phyloP scores from a whole-genome alignment of 75 land plant species.

The Selaginella tamariscina region DNA sequence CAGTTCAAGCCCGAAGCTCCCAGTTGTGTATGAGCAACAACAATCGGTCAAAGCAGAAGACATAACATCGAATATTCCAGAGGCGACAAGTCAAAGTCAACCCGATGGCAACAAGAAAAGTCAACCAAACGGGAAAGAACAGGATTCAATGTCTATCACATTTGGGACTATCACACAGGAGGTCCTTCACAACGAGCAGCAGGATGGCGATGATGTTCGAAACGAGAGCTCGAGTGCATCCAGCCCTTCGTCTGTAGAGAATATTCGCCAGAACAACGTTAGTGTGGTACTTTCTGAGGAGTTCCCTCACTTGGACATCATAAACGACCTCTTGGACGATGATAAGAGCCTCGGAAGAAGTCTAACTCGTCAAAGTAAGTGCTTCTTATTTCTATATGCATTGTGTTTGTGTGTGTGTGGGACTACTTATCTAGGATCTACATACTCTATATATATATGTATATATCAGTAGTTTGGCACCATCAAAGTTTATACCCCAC shows the following conservation, averaged over 20 bases:
- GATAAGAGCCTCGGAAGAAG: constrained; percentile 33
- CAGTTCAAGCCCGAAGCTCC: background rate
- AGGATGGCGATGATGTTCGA: background rate
- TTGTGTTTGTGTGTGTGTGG: too few species aligned
- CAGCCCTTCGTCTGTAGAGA: constrained; percentile 1
- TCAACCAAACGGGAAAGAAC: background rate
- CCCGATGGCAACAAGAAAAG: background rate
- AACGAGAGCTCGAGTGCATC: constrained; percentile 2
- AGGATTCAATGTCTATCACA: constrained; percentile 29
- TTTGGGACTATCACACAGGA: constrained; percentile 60
- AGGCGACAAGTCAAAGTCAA: background rate
- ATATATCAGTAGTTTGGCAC: too few species aligned
- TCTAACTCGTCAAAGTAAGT: too few species aligned
- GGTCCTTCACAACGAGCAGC: constrained; percentile 26
- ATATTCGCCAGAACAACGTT: constrained; percentile 4
- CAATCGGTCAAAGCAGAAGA: background rate
- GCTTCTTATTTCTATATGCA: too few species aligned
- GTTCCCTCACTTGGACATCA: constrained; percentile 92
- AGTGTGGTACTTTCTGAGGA: constrained; percentile 37
- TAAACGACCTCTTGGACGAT: constrained; percentile 78
- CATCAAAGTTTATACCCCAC: too few species aligned
- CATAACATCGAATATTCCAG: background rate
- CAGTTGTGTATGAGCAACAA: background rate
- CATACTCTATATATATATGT: too few species aligned
- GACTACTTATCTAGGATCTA: too few species aligned